Evolutionary conservation across 148 eudicot species (phyloP), one percentile per base, ranked within the genome.

Genomic region (Polygonum aviculare): DNA sequence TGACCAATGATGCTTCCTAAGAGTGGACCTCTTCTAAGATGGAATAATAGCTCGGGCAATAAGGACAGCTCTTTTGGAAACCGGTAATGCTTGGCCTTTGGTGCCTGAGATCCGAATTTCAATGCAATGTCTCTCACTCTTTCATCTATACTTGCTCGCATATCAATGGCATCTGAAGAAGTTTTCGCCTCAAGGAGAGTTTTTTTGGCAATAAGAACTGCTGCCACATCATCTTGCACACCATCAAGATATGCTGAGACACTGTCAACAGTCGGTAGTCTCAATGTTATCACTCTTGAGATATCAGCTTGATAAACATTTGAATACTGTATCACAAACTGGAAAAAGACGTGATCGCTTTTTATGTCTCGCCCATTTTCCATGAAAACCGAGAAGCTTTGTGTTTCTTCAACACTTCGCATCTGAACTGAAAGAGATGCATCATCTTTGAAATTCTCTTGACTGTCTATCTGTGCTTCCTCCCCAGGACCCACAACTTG

Each of bases 401-500:
- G 98, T 71, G 93, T 87, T 85, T 91, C 97, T 86, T 94, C 97
- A 73, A 91, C 93, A 80, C 98, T 91, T 18, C 84, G 83, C 93
- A 94, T 87, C 80, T 94, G 90, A 80, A 94, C 48, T 22, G 90
- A 84, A 50, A 92, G 78, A 75, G 97, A 90, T 75, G 79, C 80
- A 77, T 94, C 97, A 19, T 82, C 86, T 81, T 88, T 90, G 78
- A 94, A 94, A 74, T 79, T 79, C 76, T 94, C 98, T 67, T 84
- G 92, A 36, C 82, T 83, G 57, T 94, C 98, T 45, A 73, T 22
- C 12, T 85, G 92, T 52, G 92, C 92, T 87, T 92, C 97, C 86
- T 92, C 91, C 16, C 97, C 98, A 22, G 96, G 97, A 69, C 98
- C 98, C 74, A 94, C 82, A 39, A 92, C 92, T 79, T 94, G 93